A percentile compares a stretch with the other conserved stretches of the same genome.
Evolutionary conservation across 2,329 filamentous ascomycete genomes (phyloP).

Genomic region (Alternaria tenuissima): DNA sequence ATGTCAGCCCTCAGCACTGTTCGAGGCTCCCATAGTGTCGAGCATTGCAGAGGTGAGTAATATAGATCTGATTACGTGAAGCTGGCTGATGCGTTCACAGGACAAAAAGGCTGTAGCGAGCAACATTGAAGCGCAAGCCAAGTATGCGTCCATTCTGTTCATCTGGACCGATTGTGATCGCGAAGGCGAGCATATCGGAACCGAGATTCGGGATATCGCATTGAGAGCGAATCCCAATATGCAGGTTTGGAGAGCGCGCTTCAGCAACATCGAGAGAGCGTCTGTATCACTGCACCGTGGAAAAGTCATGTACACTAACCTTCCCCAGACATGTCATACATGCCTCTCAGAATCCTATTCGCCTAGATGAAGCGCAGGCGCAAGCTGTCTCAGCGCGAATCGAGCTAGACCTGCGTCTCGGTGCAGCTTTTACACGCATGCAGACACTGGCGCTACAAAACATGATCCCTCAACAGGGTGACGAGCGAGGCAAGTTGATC

Average conservation of each 20-base stretch:
- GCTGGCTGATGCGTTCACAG: constrained; percentile 52
- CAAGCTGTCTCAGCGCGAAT: constrained; percentile 88
- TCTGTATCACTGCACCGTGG: constrained; percentile 55
- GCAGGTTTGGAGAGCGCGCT: constrained; percentile 83
- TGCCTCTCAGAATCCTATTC: constrained; percentile 78
- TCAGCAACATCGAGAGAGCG: constrained; percentile 95
- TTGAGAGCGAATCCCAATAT: constrained; percentile 75
- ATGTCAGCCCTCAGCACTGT: constrained; percentile 80
- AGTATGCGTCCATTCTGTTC: constrained; percentile 76
- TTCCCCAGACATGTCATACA: constrained; percentile 77
- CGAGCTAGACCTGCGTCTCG: constrained; percentile 89
- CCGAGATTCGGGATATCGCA: constrained; percentile 86
- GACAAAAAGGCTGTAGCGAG: constrained; percentile 81
- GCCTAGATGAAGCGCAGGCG: constrained; percentile 84
- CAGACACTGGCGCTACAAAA: constrained; percentile 79
- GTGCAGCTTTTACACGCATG: constrained; percentile 89
- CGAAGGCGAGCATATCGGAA: constrained; percentile 95
- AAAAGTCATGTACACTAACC: not conserved
- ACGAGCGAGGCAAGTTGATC: constrained; percentile 68
- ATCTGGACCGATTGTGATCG: constrained; percentile 99
- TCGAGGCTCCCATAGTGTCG: constrained; percentile 78
- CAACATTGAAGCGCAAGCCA: constrained; percentile 84
- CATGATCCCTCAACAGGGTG: constrained; percentile 70
- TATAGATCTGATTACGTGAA: not conserved
- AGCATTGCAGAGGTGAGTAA: constrained; percentile 69